Conservation (phyloP, 768 basidiomycete genomes). For the Boletus huronensis region DNA sequence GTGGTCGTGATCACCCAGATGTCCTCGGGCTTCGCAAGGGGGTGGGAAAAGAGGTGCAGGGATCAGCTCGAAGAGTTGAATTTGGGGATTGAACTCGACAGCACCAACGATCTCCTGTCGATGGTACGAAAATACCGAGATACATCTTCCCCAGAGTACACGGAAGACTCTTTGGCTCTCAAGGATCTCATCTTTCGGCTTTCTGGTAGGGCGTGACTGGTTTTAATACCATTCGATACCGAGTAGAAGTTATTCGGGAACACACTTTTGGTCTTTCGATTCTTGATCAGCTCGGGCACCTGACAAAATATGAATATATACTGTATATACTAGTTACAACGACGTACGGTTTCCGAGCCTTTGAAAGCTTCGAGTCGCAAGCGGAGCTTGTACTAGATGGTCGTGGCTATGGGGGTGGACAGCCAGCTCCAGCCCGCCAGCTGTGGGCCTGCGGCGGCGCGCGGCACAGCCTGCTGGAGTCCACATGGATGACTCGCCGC, state of each 20-base stretch:
- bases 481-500: conserved; percentile 11
- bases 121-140: conserved; percentile 17
- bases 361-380: background rate
- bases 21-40: conserved; percentile 8
- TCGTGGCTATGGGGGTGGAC: background rate
- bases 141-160: conserved; percentile 16
- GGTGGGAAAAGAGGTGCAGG: conserved; percentile 21
- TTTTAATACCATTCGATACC: background rate
- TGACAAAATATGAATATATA: background rate
- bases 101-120: conserved; percentile 2
- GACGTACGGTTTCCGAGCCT: background rate
- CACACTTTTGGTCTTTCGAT: background rate
- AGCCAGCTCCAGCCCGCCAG: background rate
- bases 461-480: conserved; percentile 15
- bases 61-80: conserved; percentile 12
- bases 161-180: conserved; percentile 19
- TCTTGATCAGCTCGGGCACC: background rate
- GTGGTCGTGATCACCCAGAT: conserved; percentile 27
- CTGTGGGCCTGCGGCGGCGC: background rate
- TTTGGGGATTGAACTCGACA: conserved; percentile 2
- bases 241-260: background rate
- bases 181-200: conserved; percentile 16
- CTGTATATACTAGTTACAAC: background rate
- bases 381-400: background rate
- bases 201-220: conserved; percentile 5